phyloP scores from a whole-genome alignment of 257 asterid species.

The Rehmannia glutinosa region DNA sequence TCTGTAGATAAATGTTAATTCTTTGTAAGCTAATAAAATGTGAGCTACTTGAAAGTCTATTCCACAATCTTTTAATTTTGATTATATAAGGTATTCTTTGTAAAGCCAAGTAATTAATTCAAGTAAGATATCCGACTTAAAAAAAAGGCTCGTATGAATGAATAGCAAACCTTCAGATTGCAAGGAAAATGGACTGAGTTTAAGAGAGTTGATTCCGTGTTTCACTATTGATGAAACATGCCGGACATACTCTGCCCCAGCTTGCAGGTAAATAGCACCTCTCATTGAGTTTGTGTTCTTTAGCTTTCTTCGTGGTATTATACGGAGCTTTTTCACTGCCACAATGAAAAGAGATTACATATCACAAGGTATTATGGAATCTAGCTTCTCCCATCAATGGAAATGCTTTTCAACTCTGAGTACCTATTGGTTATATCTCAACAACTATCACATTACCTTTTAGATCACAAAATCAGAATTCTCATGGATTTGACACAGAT shows the following conservation, averaged over 20 bases:
- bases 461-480: background rate
- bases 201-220: constrained; percentile 67
- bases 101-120: background rate
- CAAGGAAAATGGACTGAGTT: constrained; percentile 43
- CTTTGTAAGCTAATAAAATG: background rate
- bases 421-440: background rate
- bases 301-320: constrained; percentile 72
- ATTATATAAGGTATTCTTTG: background rate
- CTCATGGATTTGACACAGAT: background rate
- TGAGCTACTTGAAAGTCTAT: background rate
- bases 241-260: constrained; percentile 87
- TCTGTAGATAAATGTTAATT: constrained; percentile 42
- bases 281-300: constrained; percentile 69
- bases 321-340: constrained; percentile 84
- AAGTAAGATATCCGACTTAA: constrained; percentile 1
- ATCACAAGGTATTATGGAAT: background rate
- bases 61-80: background rate
- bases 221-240: constrained; percentile 80
- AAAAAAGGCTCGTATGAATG: background rate
- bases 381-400: background rate
- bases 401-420: background rate
- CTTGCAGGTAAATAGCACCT: constrained; percentile 66
- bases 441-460: background rate
- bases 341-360: background rate
- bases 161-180: constrained; percentile 67